phyloP scores from a whole-genome alignment of 2,329 filamentous ascomycete species.

The Trichoderma aggressivum region DNA sequence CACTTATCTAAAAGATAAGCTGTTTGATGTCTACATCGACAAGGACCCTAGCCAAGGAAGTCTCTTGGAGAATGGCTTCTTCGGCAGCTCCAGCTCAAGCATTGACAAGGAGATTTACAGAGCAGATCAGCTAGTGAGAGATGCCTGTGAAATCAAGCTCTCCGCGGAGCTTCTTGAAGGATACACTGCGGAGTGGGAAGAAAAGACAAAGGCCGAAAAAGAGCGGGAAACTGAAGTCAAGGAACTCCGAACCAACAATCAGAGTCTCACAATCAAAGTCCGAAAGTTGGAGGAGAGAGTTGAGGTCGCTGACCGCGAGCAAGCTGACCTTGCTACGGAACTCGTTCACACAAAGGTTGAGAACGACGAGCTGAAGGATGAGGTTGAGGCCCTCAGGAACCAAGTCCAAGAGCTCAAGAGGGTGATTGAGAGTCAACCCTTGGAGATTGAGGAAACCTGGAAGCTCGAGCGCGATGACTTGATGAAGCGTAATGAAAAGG shows the following conservation, averaged over 20 bases:
- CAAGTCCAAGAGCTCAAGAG: constrained; percentile 82
- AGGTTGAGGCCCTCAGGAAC: constrained; percentile 81
- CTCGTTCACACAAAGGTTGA: constrained; percentile 89
- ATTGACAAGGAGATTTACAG: constrained; percentile 95
- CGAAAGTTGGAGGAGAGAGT: constrained; percentile 82
- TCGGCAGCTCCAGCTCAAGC: constrained; percentile 84
- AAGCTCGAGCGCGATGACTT: constrained; percentile 84
- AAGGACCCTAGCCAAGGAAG: constrained; percentile 88
- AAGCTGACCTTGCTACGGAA: constrained; percentile 86
- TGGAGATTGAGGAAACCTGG: constrained; percentile 79
- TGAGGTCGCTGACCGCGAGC: constrained; percentile 84
- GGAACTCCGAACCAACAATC: constrained; percentile 63
- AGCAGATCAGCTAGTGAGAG: constrained; percentile 87
- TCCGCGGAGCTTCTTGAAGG: constrained; percentile 75
- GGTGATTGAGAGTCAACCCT: constrained; percentile 85
- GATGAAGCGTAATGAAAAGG: constrained; percentile 87
- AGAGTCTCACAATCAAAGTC: constrained; percentile 69
- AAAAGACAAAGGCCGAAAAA: constrained; percentile 77
- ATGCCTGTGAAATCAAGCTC: constrained; percentile 85
- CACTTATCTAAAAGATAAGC: constrained; percentile 83
- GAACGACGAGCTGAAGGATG: constrained; percentile 83
- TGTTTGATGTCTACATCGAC: constrained; percentile 98
- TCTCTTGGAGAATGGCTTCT: constrained; percentile 94
- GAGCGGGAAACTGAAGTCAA: constrained; percentile 81
- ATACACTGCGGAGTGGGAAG: constrained; percentile 88